phyloP scores from a whole-genome alignment of 192 early-diverging fungal species.

The Coemansia sp. region DNA sequence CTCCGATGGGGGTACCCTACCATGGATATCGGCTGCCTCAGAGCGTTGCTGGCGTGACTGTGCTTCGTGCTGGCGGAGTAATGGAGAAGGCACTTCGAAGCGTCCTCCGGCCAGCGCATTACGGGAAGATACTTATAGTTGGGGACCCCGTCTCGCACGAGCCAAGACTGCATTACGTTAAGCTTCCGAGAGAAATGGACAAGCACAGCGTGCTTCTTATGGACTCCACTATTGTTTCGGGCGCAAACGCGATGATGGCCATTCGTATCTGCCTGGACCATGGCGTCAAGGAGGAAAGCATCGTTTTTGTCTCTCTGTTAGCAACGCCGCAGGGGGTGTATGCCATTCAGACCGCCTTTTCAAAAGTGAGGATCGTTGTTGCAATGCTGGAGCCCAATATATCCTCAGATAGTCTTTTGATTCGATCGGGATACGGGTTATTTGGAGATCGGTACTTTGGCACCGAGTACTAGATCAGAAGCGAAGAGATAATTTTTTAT shows the following conservation, averaged over 20 bases:
- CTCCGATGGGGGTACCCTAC: constrained; percentile 62
- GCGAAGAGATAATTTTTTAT: no score
- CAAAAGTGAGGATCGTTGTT: constrained; percentile 74
- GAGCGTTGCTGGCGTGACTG: constrained; percentile 69
- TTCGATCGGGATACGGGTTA: constrained; percentile 85
- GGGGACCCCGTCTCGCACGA: constrained; percentile 77
- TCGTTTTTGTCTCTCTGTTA: constrained; percentile 83
- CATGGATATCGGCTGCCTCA: constrained; percentile 47
- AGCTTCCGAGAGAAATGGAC: constrained; percentile 68
- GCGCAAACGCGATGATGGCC: constrained; percentile 94
- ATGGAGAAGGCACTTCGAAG: constrained; percentile 86
- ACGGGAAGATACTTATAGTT: constrained; percentile 92
- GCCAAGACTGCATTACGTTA: constrained; percentile 85
- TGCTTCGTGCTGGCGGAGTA: constrained; percentile 84
- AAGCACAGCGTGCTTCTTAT: constrained; percentile 70
- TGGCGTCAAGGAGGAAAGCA: constrained; percentile 78
- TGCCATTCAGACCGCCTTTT: constrained; percentile 80
- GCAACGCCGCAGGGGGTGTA: constrained; percentile 76
- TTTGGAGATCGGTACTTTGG: constrained; percentile 76
- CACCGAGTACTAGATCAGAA: constrained; percentile 28
- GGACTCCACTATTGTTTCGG: constrained; percentile 89
- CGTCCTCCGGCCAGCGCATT: constrained; percentile 75
- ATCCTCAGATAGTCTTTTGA: constrained; percentile 62
- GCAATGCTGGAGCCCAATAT: constrained; percentile 77
- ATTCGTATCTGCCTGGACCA: constrained; percentile 92